phyloP scores from a whole-genome alignment of 129 eudicot species.

The Mikania micrantha region DNA sequence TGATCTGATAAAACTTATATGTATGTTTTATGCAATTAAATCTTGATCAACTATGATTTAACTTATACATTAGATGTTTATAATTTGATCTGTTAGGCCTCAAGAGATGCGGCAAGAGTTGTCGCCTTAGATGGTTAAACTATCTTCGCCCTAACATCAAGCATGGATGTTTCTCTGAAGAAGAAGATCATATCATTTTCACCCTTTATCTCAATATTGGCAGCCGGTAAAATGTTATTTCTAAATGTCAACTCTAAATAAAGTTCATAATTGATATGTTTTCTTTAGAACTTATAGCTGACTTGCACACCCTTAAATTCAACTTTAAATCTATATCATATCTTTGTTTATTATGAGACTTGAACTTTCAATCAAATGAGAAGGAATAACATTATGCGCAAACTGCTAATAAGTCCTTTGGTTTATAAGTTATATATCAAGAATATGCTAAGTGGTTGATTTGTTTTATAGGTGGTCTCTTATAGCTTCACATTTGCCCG shows the following conservation, averaged over 20 bases:
- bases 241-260: too few relatives aligned
- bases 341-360: too few relatives aligned
- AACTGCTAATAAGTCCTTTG: too few relatives aligned
- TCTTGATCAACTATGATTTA: background rate
- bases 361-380: too few relatives aligned
- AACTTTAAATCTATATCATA: too few relatives aligned
- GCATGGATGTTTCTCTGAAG: slow-evolving; percentile 86
- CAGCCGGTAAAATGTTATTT: slow-evolving; percentile 56
- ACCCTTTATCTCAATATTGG: slow-evolving; percentile 75
- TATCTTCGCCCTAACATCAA: slow-evolving; percentile 90
- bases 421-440: too few relatives aligned
- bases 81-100: slow-evolving; percentile 40
- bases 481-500: slow-evolving; percentile 80
- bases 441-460: background rate
- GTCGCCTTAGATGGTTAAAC: slow-evolving; percentile 87
- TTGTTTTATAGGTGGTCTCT: slow-evolving; percentile 64
- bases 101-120: slow-evolving; percentile 95
- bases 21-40: background rate
- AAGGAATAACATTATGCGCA: too few relatives aligned
- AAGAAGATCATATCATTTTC: slow-evolving; percentile 88
- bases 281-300: too few relatives aligned
- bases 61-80: background rate
- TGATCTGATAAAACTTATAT: background rate
- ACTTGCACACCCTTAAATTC: too few relatives aligned
- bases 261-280: background rate